Evolutionary conservation across 2,329 filamentous ascomycete genomes (phyloP), one percentile per base, ranked within the genome.

Genomic region (Pseudogymnoascus sp.): DNA sequence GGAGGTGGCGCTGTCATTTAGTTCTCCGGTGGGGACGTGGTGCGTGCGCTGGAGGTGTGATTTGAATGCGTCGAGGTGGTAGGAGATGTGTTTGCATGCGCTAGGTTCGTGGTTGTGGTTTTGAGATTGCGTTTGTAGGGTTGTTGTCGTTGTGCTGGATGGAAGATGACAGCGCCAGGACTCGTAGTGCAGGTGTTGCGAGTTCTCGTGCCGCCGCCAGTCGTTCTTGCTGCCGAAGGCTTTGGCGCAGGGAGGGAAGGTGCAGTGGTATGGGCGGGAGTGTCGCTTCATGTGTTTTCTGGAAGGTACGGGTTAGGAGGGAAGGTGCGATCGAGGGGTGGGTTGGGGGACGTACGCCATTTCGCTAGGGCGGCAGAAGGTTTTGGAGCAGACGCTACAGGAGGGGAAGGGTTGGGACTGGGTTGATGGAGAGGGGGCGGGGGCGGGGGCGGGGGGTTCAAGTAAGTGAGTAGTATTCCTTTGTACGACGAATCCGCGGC

Each of bases 221-320:
- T 97, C 93, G 65, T 92, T 93, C 73, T 96, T 96, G 75, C 90
- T 93, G n/a, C 93, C 93, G 69, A 96, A 96, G 0, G 73, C 79
- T 71, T 91, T 92, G 60, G 77, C 75, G 71, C 93, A 96, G 31
- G 78, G 76, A 7, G 79, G 75, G 67, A 87, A 90, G 0, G 92
- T 96, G 75, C 93, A 97, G 11, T 86, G 87, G 67, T 93, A 96
- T 0, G 92, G 93, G 68, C 86, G 87, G 6, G 84, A 81, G 73
- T 97, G 93, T 1, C 92, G 85, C 73, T 92, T 93, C 74, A 85
- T 79, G 73, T 96, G 93, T 74, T 97, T 97, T 68, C 90, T 93
- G 65, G 13, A 2, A 13, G 10, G 8, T 2, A 10, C 69, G 64
- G 70, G 65, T 21, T 61, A 37, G 34, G 23, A 36, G 14, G 62